Evolutionary conservation across 805 yeast species (phyloP), one percentile per base, ranked within the genome.

Genomic region (Saitoella complicata): DNA sequence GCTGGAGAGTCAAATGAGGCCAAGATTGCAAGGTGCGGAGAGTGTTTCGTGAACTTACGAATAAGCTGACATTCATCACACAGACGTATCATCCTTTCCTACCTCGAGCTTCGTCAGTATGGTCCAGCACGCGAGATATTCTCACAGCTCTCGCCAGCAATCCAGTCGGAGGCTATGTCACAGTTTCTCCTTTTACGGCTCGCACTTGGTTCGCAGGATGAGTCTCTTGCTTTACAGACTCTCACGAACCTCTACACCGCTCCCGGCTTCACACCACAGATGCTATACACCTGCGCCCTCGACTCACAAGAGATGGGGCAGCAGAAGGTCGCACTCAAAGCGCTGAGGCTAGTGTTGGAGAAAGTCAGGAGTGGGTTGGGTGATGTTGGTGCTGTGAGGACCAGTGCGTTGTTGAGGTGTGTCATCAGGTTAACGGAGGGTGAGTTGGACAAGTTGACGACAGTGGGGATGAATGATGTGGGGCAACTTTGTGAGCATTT

Each of bases 251-350:
- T 48, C 6, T 40, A 37, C 8, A 42, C 38, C 6, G 12, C 43
- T 7, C 35, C 45, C 6, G 37, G 35, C 3, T 41, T 34, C 2
- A 45, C 38, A 32, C 12, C 41, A 11, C 41, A 33, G 29, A 34
- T 48, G 13, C 32, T 48, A 11, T 31, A 43, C 11, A 45, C 50
- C 1, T 48, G 50, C 31, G 50, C 50, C 7, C 42, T 42, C 43
- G 48, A 48, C 30, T 46, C 48, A 9, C 50, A 48, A 31, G 46
- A 42, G 21, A 40, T 30, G 13, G 48, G 43, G 7, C 41, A 39
- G 29, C 45, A 48, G 42, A 38, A 42, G 7, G 43, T 48, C 6
- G 43, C 48, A 5, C 38, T 48, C 5, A 40, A 39, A 7, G 46
- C 50, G 9, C 45, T 48, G 50, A 37, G 40, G 33, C 32, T 39